A percentile compares a stretch with the other conserved stretches of the same genome.
phyloP scores from a whole-genome alignment of 2,329 filamentous ascomycete species.

The Fusarium nematophilum region DNA sequence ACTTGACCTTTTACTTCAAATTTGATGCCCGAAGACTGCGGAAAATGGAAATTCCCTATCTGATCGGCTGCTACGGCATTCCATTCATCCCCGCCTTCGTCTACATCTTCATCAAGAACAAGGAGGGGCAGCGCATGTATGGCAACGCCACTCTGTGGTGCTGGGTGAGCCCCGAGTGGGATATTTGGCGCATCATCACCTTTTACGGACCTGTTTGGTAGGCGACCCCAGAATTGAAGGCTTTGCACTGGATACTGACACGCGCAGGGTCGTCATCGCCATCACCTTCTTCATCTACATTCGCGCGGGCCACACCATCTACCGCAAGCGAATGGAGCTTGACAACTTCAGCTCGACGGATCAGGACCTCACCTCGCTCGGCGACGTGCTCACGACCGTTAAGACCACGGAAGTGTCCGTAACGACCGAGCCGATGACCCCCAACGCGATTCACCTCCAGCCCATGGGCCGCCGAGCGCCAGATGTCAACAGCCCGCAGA shows the following conservation, averaged over 20 bases:
- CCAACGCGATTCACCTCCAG: constrained; percentile 39
- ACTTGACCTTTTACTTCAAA: constrained; percentile 81
- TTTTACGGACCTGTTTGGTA: constrained; percentile 82
- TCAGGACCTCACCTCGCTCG: constrained; percentile 54
- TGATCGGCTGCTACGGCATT: constrained; percentile 77
- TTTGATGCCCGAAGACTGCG: constrained; percentile 74
- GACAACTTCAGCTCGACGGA: constrained; percentile 64
- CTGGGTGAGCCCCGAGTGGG: constrained; percentile 76
- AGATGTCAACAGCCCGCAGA: constrained; percentile 23
- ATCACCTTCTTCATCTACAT: constrained; percentile 74
- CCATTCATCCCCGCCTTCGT: constrained; percentile 75
- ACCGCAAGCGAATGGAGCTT: constrained; percentile 72
- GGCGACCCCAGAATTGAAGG: constrained; percentile 30
- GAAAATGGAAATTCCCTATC: constrained; percentile 76
- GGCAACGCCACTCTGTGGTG: constrained; percentile 85
- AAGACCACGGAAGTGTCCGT: constrained; percentile 75
- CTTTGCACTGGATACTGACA: constrained; percentile 12
- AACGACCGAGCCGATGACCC: constrained; percentile 58
- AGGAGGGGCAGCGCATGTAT: constrained; percentile 69
- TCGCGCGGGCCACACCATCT: constrained; percentile 74
- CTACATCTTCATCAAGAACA: constrained; percentile 72
- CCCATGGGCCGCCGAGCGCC: constrained; percentile 35
- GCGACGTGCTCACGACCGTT: constrained; percentile 59
- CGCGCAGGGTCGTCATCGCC: constrained; percentile 67
- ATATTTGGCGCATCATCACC: constrained; percentile 76